Conservation (phyloP, 78 protist species). For the Dictyostelium intermedium region DNA sequence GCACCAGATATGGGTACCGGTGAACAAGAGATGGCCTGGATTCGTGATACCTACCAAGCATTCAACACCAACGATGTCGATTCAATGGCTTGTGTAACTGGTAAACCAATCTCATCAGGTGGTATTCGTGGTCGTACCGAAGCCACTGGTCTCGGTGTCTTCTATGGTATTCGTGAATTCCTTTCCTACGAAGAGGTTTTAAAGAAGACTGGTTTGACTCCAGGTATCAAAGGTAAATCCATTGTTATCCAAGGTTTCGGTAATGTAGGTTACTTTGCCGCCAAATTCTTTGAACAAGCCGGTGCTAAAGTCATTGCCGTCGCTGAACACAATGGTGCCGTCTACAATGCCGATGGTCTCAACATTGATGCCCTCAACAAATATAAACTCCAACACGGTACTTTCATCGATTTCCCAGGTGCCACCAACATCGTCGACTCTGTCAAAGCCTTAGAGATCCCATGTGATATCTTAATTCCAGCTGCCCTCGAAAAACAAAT, state of each 20-base stretch:
- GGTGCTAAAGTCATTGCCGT: constrained; percentile 91
- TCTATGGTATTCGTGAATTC: constrained; percentile 88
- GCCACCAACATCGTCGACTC: constrained; percentile 61
- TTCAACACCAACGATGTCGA: constrained; percentile 81
- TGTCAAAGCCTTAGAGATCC: constrained; percentile 80
- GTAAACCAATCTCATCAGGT: constrained; percentile 92
- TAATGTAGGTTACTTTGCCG: constrained; percentile 93
- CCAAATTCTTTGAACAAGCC: constrained; percentile 78
- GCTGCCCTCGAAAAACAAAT: constrained; percentile 91
- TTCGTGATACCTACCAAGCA: constrained; percentile 87
- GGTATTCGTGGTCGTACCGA: constrained; percentile 95
- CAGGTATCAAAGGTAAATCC: constrained; percentile 80
- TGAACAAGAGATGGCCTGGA: constrained; percentile 95
- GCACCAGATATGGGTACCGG: constrained; percentile 96
- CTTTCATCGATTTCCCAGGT: constrained; percentile 77
- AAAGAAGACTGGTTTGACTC: constrained; percentile 83
- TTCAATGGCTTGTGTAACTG: constrained; percentile 92
- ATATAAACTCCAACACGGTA: constrained; percentile 69
- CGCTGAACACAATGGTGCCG: constrained; percentile 89
- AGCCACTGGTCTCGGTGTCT: constrained; percentile 97
- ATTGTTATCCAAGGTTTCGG: constrained; percentile 94
- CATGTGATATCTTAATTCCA: constrained; percentile 93
- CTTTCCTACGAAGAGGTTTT: constrained; percentile 77
- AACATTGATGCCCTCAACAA: constrained; percentile 75
- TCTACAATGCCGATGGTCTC: constrained; percentile 85